These are phyloP conservation scores for Trichoderma aggressivum DNA, from an alignment of 2,329 filamentous ascomycete species.

Conservation along the genomic window DNA sequence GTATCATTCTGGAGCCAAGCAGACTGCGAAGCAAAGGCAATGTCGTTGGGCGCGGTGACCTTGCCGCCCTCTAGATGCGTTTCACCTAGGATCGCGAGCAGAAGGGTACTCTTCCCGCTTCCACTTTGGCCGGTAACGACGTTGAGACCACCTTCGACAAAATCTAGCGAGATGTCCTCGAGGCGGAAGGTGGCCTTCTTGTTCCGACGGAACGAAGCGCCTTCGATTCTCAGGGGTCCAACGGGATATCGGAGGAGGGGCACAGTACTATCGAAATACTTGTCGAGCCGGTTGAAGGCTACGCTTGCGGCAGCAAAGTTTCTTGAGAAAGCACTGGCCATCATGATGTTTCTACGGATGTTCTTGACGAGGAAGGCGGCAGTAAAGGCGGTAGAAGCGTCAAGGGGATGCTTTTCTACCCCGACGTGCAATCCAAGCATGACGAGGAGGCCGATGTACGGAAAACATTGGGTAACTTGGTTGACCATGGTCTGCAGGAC, in stretches of 20 bases:
- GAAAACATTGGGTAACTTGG: conserved; percentile 51
- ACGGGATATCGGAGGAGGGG: conserved; percentile 47
- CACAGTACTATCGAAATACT: conserved; percentile 50
- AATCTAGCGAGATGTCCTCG: conserved; percentile 47
- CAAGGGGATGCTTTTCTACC: conserved; percentile 45
- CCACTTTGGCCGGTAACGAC: conserved; percentile 54
- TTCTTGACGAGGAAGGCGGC: conserved; percentile 52
- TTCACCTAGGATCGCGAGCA: conserved; percentile 54
- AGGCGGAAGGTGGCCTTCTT: conserved; percentile 50
- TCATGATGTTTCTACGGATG: conserved; percentile 50
- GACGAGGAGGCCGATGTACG: conserved; percentile 48
- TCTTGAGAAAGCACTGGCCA: conserved; percentile 43
- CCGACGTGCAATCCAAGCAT: conserved; percentile 54
- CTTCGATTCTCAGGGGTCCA: conserved; percentile 46
- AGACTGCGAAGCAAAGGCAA: conserved; percentile 56
- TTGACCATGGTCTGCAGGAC: conserved; percentile 46
- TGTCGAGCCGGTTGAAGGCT: conserved; percentile 51
- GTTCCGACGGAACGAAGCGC: conserved; percentile 48
- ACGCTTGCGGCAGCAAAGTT: conserved; percentile 36
- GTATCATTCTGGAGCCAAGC: conserved; percentile 58
- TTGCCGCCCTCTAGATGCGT: conserved; percentile 47
- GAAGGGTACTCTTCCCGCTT: conserved; percentile 55
- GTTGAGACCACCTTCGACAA: conserved; percentile 53
- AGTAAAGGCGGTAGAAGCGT: conserved; percentile 57
- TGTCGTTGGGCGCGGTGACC: conserved; percentile 48